Percentiles rank a stretch among this genome's conserved stretches.
These are phyloP conservation scores for Beauveria bassiana DNA, from an alignment of 2,329 filamentous ascomycete genomes.

Conservation along the genomic window DNA sequence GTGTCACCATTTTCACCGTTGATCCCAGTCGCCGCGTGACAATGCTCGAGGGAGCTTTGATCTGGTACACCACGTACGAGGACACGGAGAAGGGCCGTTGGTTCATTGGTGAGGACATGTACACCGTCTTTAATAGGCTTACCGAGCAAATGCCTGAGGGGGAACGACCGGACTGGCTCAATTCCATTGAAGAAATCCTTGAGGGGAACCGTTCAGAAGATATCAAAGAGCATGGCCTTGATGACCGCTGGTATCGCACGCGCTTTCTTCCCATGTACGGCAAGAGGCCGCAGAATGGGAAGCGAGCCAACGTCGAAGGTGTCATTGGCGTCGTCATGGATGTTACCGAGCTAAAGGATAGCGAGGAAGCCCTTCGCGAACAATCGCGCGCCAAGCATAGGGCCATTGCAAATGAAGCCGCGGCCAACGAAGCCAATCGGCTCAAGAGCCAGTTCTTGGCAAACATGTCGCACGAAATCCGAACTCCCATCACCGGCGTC, in stretches of 20 bases:
- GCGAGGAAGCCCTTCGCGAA: slow-evolving; percentile 53
- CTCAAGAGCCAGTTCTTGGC: slow-evolving; percentile 75
- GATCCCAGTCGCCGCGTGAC: slow-evolving; percentile 54
- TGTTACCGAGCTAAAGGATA: slow-evolving; percentile 62
- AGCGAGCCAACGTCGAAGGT: slow-evolving; percentile 49
- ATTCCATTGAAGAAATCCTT: slow-evolving; percentile 57
- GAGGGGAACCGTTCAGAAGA: slow-evolving; percentile 52
- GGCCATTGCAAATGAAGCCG: slow-evolving; percentile 65
- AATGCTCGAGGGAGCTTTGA: slow-evolving; percentile 61
- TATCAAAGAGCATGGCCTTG: slow-evolving; percentile 55
- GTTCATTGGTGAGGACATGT: slow-evolving; percentile 55
- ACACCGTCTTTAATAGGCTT: slow-evolving; percentile 52
- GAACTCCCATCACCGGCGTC: slow-evolving; percentile 71
- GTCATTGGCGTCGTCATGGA: slow-evolving; percentile 77
- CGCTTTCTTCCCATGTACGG: slow-evolving; percentile 59
- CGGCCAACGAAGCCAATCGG: slow-evolving; percentile 71
- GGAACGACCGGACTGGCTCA: slow-evolving; percentile 41
- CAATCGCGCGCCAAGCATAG: slow-evolving; percentile 63
- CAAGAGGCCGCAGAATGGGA: slow-evolving; percentile 45
- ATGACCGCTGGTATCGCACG: slow-evolving; percentile 62
- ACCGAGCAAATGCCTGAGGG: slow-evolving; percentile 35
- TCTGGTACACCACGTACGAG: slow-evolving; percentile 41
- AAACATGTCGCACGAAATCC: slow-evolving; percentile 76
- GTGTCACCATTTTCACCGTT: slow-evolving; percentile 69
- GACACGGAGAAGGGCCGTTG: slow-evolving; percentile 34